Percentiles rank a stretch among this genome's conserved stretches.
These are phyloP conservation scores for Verticillium klebahnii DNA, from an alignment of 2,329 filamentous ascomycete species.

Conservation along the genomic window DNA sequence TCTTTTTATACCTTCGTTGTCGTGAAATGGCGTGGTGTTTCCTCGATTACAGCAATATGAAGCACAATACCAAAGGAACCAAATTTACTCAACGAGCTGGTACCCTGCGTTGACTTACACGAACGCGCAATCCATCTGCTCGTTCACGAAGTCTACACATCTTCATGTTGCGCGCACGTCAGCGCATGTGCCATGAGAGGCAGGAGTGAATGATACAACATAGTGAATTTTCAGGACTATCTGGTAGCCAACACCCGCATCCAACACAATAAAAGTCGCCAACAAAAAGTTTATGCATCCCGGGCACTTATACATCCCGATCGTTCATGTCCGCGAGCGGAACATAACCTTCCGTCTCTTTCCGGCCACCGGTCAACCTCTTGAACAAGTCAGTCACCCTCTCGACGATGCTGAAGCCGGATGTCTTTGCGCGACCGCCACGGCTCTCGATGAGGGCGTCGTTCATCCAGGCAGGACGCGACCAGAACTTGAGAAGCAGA, in stretches of 20 bases:
- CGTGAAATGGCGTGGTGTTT: too few relatives aligned
- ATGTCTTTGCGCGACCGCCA: conserved; percentile 36
- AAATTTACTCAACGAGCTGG: too few relatives aligned
- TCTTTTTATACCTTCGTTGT: background rate
- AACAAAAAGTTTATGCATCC: background rate
- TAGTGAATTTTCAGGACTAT: background rate
- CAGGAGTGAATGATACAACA: background rate
- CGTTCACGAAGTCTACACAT: too few relatives aligned
- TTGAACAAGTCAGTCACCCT: conserved; percentile 36
- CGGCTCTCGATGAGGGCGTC: conserved; percentile 59
- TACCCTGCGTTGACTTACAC: too few relatives aligned
- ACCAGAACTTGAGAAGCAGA: conserved; percentile 83
- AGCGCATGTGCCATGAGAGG: too few relatives aligned
- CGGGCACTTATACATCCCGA: conserved; percentile 5
- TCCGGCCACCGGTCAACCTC: conserved; percentile 27
- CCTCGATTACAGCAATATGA: too few relatives aligned
- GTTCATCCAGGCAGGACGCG: conserved; percentile 80
- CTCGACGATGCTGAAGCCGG: conserved; percentile 36
- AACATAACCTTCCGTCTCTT: conserved; percentile 54
- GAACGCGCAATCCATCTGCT: too few relatives aligned
- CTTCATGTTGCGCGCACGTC: too few relatives aligned
- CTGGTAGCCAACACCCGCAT: background rate
- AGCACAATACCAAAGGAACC: too few relatives aligned
- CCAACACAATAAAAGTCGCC: background rate
- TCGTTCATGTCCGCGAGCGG: conserved; percentile 49